Evolutionary conservation across 805 yeast genomes (phyloP), one percentile per base, ranked within the genome.

Genomic region (Candida loeiensis): DNA sequence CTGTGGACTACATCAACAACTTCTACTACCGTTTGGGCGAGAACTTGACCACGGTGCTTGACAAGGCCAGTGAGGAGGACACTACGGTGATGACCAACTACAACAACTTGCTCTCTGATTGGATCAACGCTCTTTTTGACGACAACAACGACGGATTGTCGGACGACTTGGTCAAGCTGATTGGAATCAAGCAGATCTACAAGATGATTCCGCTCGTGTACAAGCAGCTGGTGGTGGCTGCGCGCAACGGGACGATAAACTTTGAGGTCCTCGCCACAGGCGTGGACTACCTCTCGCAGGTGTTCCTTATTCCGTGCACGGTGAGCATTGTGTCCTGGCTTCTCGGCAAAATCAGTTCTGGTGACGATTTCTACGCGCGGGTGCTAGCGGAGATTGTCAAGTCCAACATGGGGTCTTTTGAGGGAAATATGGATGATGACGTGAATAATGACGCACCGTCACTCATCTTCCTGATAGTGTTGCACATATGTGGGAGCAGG

Each of bases 41-140:
- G 37, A 51, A 58, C 34, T 50, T 66, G 35, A 61, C 69, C 1
- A 48, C 48, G 29, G 39, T 45, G 11, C 38, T 39, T 4, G 45
- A 38, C 5, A 45, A 47, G 9, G 15, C 35, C 1, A 42, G 38
- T 9, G 64, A 57, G 12, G 68, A 64, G 36, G 67, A 61, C 26
- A 45, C 43, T 6, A 57, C 58, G 9, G 61, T 63, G 12, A 50
- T 56, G 12, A 37, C 49, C 18, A 67, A 66, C 44, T 69, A 62
- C 50, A 58, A 63, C 34, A 56, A 46, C 16, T 55, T 69, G 25
- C 27, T 63, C 20, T 46, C 77, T 32, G 83, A 78, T 17, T 91
- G 98, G 98, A 75, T 85, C 34, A 64, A 74, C 19, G 90, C 93
- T 1, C 59, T 91, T 29, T 89, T 85, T 60, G 90, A 87, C 45